Conservation (phyloP, 306 rosid species). For the Hylodesmum podocarpum region DNA sequence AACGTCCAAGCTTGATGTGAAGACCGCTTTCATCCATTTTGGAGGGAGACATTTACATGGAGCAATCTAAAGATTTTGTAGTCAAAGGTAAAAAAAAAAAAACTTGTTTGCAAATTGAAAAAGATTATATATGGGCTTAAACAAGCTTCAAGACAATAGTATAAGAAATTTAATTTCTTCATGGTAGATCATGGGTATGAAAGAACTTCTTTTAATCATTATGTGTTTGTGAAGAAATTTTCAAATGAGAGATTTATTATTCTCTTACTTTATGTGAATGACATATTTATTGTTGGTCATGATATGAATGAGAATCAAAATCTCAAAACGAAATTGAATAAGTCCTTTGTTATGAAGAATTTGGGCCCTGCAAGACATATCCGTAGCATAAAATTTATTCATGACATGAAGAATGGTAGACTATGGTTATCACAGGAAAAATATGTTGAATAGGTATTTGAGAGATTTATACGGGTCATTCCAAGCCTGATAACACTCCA, state of each 20-base stretch:
- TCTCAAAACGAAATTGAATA: not conserved
- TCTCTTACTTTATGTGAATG: not conserved
- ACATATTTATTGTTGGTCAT: not conserved
- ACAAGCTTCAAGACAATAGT: not conserved
- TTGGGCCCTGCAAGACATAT: not conserved
- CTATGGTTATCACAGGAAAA: not conserved
- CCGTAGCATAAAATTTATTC: not conserved
- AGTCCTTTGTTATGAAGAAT: not conserved
- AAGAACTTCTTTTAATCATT: not conserved
- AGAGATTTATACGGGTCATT: not conserved
- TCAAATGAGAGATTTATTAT: not conserved
- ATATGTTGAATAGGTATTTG: not conserved
- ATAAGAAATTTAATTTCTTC: not conserved
- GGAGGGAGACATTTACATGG: not conserved
- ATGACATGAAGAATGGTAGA: not conserved
- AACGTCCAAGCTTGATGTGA: not conserved
- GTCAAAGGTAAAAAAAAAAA: not conserved
- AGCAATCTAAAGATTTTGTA: not conserved
- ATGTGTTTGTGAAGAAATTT: not conserved
- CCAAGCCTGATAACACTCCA: not conserved
- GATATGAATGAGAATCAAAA: not conserved
- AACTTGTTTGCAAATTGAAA: too few relatives aligned
- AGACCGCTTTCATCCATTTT: not conserved
- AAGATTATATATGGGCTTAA: not conserved
- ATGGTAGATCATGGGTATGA: not conserved